Base-by-base conservation (phyloP, 2,329 filamentous ascomycete species). In the Bipolaris gigantea region DNA sequence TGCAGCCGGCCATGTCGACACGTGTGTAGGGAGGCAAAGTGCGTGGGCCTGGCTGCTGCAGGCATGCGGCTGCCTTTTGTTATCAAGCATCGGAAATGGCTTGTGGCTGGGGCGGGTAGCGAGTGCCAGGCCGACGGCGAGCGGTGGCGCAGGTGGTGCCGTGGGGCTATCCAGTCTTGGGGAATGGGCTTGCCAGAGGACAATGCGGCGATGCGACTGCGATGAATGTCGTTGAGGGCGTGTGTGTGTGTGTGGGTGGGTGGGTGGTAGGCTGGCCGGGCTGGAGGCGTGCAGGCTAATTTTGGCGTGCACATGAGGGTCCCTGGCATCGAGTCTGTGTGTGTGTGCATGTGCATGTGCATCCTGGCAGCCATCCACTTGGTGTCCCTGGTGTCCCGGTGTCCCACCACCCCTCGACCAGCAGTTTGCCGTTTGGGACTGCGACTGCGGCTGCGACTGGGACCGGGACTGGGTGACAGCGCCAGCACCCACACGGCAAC, bases 101-200 rank as follows among this genome's bases (percentile, higher is more conserved):
- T 30, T 30, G 27, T 30, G 27, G 27, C 27, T 30, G 27, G 27
- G 27, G 25, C 9, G 25, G 25, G 25, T 27, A 27, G 25, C 25
- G 25, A 27, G 11, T 27, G 11, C 25, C 25, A 27, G 25, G 25
- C 25, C 18, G 6, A 19, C 19, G 19, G 36, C 11, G 13, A 25
- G 19, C 9, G 38, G 38, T 40, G 38, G 38, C 25, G 38, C 38
- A 40, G 21, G 38, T 25, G 38, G 38, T 40, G 38, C 19, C 23
- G 38, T 50, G 55, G 53, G 59, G 51, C 50, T 55, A 59, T 42
- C 56, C 56, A 54, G 57, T 50, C 38, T 43, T 55, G 21, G 48
- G 53, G 51, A 53, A 53, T 56, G 48, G 40, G 18, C 9, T 18
- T 8, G 35, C 16, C 35, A 16, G 36, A 39, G 23, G 36, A 39